Conservation (phyloP, 75 land plant genomes). For the Pinus albicaulis region DNA sequence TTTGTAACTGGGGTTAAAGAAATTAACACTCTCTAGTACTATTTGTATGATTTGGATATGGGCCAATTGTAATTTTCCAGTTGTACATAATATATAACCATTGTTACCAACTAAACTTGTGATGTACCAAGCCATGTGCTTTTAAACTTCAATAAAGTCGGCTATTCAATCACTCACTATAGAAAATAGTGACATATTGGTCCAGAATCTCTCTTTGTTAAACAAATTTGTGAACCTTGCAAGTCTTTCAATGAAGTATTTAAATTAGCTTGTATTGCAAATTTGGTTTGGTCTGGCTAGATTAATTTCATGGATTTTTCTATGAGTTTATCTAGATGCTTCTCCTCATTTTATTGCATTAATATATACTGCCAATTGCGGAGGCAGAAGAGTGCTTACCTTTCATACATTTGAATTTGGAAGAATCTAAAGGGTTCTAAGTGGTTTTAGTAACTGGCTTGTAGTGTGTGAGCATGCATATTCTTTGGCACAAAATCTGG, state of each 20-base stretch:
- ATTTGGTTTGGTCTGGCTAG: not conserved
- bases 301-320: not conserved
- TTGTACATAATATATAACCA: not conserved
- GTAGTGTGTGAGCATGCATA: conserved; percentile 98
- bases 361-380: not conserved
- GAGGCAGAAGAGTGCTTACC: not conserved
- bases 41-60: no score
- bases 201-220: not conserved
- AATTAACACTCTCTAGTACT: no score
- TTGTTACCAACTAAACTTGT: no score
- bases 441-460: not conserved
- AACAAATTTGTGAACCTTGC: not conserved
- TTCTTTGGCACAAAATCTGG: conserved; percentile 86
- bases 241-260: not conserved
- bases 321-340: not conserved
- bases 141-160: not conserved
- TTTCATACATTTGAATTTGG: not conserved
- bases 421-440: not conserved
- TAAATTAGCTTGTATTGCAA: not conserved
- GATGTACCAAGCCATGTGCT: no score
- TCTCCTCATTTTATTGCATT: not conserved
- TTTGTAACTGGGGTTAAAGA: no score
- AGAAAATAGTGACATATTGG: no score
- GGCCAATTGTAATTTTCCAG: not conserved
- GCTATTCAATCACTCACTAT: not conserved